Evolutionary conservation across 1,284 basidiomycete species (phyloP), one percentile per base, ranked within the genome.

Genomic region (Coniferiporia weirii): DNA sequence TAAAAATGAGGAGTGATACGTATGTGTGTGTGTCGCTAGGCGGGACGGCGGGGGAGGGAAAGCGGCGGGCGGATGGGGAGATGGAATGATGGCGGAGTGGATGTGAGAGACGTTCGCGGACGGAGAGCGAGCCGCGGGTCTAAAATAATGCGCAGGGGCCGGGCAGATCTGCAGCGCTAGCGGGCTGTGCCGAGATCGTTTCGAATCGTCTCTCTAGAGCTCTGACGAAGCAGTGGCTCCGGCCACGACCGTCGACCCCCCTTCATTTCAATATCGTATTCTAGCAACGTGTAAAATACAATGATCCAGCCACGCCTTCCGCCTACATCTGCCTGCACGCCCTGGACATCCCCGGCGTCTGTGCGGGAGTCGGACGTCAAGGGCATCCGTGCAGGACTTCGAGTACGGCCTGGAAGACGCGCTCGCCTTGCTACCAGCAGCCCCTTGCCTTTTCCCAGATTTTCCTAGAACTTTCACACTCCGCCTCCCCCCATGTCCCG

Each of bases 181-280:
- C 59, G 59, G 59, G 54, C 59, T 60, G 59, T 60, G 59, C 59
- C 59, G 59, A 56, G 48, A 55, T 20, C 49, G 38, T 38, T 17
- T 22, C 22, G 49, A 35, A 22, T 9, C 49, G 22, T 20, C n/a
- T 51, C 22, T 27, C 27, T 27, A 27, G 27, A 27, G 27, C 27
- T 27, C 27, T 27, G 27, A 27, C 27, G 27, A 27, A 27, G 27
- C 27, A 27, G 27, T 27, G 27, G 27, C 27, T 5, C 27, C 27
- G 27, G 27, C 27, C 27, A 27, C 27, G 27, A 27, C 27, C 27
- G 27, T 27, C n/a, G n/a, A n/a, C n/a, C n/a, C n/a, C n/a, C n/a
- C n/a, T n/a, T n/a, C n/a, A n/a, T 27, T 27, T 27, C 27, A 27
- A 43, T 43, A 43, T 43, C 40, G 40, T n/a, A 43, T 43, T 27